These are phyloP conservation scores for Backusella tuberculispora DNA, from an alignment of 192 early-diverging fungal genomes.

Conservation along the genomic window DNA sequence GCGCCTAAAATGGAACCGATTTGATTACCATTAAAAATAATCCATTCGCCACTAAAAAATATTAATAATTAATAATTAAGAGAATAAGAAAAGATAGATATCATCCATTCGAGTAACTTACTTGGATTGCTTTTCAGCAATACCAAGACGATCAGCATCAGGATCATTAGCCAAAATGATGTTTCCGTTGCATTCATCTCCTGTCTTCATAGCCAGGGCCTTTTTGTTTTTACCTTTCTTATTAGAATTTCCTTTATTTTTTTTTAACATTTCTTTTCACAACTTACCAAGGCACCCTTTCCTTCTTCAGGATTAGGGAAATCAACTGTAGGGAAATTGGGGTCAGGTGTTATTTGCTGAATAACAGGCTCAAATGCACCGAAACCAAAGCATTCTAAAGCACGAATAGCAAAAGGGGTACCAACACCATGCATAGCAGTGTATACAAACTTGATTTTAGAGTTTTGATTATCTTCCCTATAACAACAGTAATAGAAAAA, in stretches of 20 bases:
- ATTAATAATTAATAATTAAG: background rate
- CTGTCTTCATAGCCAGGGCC: slow-evolving; percentile 70
- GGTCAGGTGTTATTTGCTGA: slow-evolving; percentile 80
- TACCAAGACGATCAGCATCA: slow-evolving; percentile 90
- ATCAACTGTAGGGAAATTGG: slow-evolving; percentile 88
- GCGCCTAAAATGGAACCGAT: slow-evolving; percentile 84
- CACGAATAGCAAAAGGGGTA: slow-evolving; percentile 67
- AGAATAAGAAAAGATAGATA: background rate
- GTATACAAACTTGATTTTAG: slow-evolving; percentile 75
- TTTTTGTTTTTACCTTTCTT: slow-evolving; percentile 14
- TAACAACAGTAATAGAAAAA: background rate
- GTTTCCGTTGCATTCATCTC: slow-evolving; percentile 53
- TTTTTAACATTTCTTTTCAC: background rate
- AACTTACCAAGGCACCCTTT: slow-evolving; percentile 82
- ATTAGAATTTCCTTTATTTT: background rate
- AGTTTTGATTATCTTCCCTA: slow-evolving; percentile 50
- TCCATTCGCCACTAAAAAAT: slow-evolving; percentile 65
- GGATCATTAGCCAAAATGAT: slow-evolving; percentile 94
- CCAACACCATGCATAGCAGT: slow-evolving; percentile 98
- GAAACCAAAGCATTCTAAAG: slow-evolving; percentile 72
- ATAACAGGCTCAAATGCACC: slow-evolving; percentile 65
- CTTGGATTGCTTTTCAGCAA: slow-evolving; percentile 76
- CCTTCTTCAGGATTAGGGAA: slow-evolving; percentile 92
- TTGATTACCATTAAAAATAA: slow-evolving; percentile 87
- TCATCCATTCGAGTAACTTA: background rate